Percentiles rank a stretch among this genome's conserved stretches.
Evolutionary conservation across 331 rosid species (phyloP).

Genomic region (Erythrophleum ivorense): DNA sequence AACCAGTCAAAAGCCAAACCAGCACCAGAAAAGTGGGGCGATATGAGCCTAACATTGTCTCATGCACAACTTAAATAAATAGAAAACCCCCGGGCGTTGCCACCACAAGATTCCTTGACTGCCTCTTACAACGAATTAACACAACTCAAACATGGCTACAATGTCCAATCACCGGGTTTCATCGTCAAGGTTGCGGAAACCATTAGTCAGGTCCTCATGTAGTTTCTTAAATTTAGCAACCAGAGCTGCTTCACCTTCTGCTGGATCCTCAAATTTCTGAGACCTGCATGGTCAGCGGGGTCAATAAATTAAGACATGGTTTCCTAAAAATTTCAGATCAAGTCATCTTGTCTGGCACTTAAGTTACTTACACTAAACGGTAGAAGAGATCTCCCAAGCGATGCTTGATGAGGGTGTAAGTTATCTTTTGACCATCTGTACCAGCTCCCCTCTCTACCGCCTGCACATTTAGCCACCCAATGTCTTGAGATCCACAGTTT

Average conservation of each 20-base stretch:
- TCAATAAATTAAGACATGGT: conserved; percentile 34
- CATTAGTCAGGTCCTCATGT: conserved; percentile 77
- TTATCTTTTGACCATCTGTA: conserved; percentile 91
- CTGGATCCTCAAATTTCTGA: conserved; percentile 98
- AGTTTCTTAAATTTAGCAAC: conserved; percentile 80
- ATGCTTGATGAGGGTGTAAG: conserved; percentile 85
- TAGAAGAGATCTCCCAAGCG: conserved; percentile 97
- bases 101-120: conserved; percentile 31
- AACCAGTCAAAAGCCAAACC: conserved; percentile 51
- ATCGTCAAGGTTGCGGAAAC: conserved; percentile 98
- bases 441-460: conserved; percentile 98
- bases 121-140: conserved; percentile 44
- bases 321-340: conserved; percentile 22
- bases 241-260: conserved; percentile 86
- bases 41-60: conserved; percentile 42
- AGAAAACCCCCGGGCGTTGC: conserved; percentile 33
- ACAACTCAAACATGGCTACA: conserved; percentile 25
- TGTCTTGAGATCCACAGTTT: conserved; percentile 15
- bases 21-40: conserved; percentile 46
- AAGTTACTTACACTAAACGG: conserved; percentile 83
- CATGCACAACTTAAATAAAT: conserved; percentile 38
- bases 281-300: conserved; percentile 63
- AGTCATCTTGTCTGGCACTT: conserved; percentile 11
- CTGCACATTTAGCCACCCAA: conserved; percentile 50
- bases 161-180: conserved; percentile 75